A percentile compares a stretch with the other conserved stretches of the same genome.
phyloP scores from a whole-genome alignment of 208 protist genomes.

The Strigomonas oncopelti region DNA sequence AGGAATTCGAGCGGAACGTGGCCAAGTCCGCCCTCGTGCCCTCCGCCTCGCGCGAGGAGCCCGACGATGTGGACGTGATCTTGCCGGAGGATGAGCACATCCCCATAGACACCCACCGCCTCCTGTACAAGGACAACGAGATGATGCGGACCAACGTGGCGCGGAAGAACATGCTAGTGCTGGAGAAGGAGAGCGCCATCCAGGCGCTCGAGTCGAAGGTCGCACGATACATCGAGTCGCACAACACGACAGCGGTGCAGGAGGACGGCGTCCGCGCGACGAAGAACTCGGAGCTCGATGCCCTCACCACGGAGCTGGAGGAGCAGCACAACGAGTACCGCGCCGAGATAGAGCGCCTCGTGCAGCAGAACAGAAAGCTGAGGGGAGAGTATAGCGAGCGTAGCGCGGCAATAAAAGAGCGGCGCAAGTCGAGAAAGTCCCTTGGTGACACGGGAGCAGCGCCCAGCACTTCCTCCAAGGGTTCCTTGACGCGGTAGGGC shows the following conservation, averaged over 20 bases:
- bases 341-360: constrained; percentile 45
- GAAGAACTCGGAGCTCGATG: constrained; percentile 39
- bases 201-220: constrained; percentile 77
- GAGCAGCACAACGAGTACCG: constrained; percentile 41
- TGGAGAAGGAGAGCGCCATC: constrained; percentile 85
- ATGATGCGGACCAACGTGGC: constrained; percentile 74
- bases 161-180: constrained; percentile 87
- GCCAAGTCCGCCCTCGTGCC: constrained; percentile 73
- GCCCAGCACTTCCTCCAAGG: background rate
- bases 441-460: background rate
- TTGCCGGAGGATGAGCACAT: constrained; percentile 76
- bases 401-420: constrained; percentile 5
- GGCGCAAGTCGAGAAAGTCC: constrained; percentile 14
- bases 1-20: constrained; percentile 74
- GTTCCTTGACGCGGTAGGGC: background rate
- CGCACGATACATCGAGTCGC: constrained; percentile 34
- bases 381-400: constrained; percentile 23
- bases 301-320: constrained; percentile 48
- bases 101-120: constrained; percentile 79
- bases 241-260: constrained; percentile 51
- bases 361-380: constrained; percentile 47
- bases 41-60: constrained; percentile 67
- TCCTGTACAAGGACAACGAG: constrained; percentile 85
- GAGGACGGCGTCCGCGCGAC: constrained; percentile 42
- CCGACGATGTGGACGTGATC: constrained; percentile 69